Conservation (phyloP, 164 flowering plant species). For the Akebia trifoliata region DNA sequence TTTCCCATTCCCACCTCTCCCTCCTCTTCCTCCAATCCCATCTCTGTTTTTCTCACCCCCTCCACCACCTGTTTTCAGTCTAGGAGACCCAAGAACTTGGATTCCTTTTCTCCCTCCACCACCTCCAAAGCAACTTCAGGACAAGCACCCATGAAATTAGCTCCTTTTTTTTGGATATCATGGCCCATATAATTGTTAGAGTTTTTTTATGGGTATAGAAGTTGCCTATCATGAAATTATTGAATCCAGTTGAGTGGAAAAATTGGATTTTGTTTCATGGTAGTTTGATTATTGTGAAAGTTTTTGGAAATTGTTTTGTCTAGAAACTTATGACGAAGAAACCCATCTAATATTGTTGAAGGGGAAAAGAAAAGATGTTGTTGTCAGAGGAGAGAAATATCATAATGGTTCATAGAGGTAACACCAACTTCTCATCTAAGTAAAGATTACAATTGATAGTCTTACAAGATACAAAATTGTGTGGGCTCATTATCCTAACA, state of each 20-base stretch:
- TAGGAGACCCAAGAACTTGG: slow-evolving; percentile 36
- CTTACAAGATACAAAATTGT: slow-evolving; percentile 10
- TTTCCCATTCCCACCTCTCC: slow-evolving; percentile 12
- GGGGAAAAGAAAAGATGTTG: neutral
- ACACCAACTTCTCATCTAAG: neutral
- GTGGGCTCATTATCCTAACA: too few relatives aligned
- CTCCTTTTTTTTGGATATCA: neutral
- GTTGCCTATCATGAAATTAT: slow-evolving; percentile 5
- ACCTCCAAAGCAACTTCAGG: slow-evolving; percentile 17
- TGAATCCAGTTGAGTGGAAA: slow-evolving; percentile 2
- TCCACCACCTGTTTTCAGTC: slow-evolving; percentile 21
- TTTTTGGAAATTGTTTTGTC: neutral
- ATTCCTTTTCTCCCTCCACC: slow-evolving; percentile 27
- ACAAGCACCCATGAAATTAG: slow-evolving; percentile 22
- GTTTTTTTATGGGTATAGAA: neutral
- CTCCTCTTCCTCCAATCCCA: slow-evolving; percentile 16
- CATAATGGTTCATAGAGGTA: neutral
- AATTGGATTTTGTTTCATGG: neutral
- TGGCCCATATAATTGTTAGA: neutral
- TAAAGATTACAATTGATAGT: neutral
- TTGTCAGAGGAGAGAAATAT: neutral
- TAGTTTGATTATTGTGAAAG: neutral
- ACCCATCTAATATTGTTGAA: neutral
- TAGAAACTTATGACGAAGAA: neutral
- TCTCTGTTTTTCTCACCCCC: slow-evolving; percentile 17